Evolutionary conservation across 1,284 basidiomycete species (phyloP), one percentile per base, ranked within the genome.

Genomic region (Abortiporus biennis): DNA sequence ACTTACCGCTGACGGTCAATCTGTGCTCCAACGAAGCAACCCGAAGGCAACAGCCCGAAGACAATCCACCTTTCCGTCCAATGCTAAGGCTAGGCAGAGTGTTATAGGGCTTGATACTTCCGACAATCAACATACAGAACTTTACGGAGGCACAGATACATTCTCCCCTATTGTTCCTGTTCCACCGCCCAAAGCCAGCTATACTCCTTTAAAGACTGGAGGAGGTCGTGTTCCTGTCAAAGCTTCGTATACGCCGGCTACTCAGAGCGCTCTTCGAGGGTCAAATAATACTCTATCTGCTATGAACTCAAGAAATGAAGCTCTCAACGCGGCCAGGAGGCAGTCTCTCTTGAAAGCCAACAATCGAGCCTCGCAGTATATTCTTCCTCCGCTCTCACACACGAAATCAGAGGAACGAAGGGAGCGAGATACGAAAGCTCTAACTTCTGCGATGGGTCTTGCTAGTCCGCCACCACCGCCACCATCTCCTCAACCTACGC

Each of bases 151-250:
- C 5, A n/a, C 16, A 11, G 6, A 6, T 17, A 12, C 20, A 15
- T 23, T 15, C 9, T 21, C n/a, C 12, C 17, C 17, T 24, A 24
- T 21, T 5, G 20, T 16, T 9, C 13, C 37, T 25, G 20, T 29
- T 6, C 6, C 37, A 11, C 20, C 29, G 9, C 37, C 37, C 16
- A 38, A 38, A 19, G 8, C 21, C 5, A 29, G 20, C 29, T 12
- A 9, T 29, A 29, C 27, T 29, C 9, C 27, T 8, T 29, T n/a
- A 9, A 29, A 8, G 27, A 12, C 25, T 9, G 17, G 24, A 15
- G 42, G 42, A 12, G 75, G 81, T 30, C 76, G 82, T 31, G 74
- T 72, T 33, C 73, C 74, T 33, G 76, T 85, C 48, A 81, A 81
- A 57, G 80, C 80, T 4, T 72, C 81, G 6, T 81, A 85, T 46